These are phyloP conservation scores for Metarhizium humberi DNA, from an alignment of 2,329 filamentous ascomycete genomes.

Conservation along the genomic window DNA sequence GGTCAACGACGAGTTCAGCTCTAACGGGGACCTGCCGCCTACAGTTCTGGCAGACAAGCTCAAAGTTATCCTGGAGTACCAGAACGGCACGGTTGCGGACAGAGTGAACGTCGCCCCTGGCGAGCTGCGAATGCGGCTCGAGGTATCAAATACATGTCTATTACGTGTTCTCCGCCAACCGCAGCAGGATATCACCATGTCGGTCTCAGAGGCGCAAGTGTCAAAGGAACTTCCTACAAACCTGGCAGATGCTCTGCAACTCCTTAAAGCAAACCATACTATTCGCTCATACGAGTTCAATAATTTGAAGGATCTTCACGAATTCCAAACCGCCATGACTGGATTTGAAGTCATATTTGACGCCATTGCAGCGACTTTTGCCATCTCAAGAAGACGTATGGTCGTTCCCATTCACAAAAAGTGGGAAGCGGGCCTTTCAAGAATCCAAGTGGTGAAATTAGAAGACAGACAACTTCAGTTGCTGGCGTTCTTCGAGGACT, in stretches of 20 bases:
- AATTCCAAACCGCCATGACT: constrained; percentile 70
- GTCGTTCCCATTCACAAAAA: constrained; percentile 92
- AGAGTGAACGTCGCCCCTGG: constrained; percentile 72
- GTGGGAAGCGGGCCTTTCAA: constrained; percentile 74
- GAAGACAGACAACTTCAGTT: constrained; percentile 70
- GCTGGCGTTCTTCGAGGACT: constrained; percentile 80
- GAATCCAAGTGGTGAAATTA: constrained; percentile 65
- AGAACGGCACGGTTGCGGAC: constrained; percentile 71
- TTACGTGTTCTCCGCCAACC: constrained; percentile 61
- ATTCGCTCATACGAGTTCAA: constrained; percentile 64
- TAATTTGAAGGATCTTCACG: constrained; percentile 60
- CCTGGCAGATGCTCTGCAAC: constrained; percentile 54
- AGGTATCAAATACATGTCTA: constrained; percentile 50
- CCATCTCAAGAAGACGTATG: constrained; percentile 76
- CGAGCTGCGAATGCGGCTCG: constrained; percentile 59
- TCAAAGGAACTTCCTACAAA: constrained; percentile 52
- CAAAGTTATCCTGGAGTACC: constrained; percentile 65
- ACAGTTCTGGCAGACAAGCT: constrained; percentile 71
- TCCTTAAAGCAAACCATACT: constrained; percentile 48
- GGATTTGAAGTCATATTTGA: constrained; percentile 71
- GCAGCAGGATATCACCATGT: constrained; percentile 69
- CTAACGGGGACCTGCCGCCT: constrained; percentile 47
- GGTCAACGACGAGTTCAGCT: constrained; percentile 60
- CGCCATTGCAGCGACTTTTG: constrained; percentile 62
- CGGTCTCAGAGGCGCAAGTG: constrained; percentile 59